Percentiles rank a stretch among this genome's conserved stretches.
Evolutionary conservation across 176 grass and related monocot species (phyloP).

Genomic region (Miscanthus lutarioriparius): DNA sequence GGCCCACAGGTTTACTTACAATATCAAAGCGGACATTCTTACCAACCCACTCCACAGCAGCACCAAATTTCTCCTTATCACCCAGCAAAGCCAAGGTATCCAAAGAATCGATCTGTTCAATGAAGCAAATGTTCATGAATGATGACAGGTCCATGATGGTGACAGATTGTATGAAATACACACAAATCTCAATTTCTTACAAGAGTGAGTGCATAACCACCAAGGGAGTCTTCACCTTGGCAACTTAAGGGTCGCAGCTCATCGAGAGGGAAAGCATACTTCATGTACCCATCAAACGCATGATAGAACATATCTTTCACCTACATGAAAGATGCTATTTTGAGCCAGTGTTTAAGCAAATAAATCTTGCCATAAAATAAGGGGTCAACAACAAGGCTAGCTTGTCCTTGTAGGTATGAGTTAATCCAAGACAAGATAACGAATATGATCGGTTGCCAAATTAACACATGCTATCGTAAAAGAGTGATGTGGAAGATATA

Average conservation of each 20-base stretch:
- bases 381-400: neutral
- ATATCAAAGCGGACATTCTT: slow-evolving; percentile 93
- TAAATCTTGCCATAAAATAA: neutral
- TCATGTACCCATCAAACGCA: slow-evolving; percentile 97
- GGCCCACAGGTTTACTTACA: slow-evolving; percentile 62
- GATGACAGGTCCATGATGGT: slow-evolving; percentile 19
- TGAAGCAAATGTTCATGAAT: slow-evolving; percentile 17
- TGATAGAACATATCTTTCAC: slow-evolving; percentile 99
- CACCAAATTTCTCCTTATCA: slow-evolving; percentile 74
- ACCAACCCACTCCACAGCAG: slow-evolving; percentile 85
- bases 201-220: slow-evolving; percentile 95
- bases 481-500: slow-evolving; percentile 1
- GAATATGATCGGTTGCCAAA: neutral
- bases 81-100: slow-evolving; percentile 91
- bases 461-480: slow-evolving; percentile 13
- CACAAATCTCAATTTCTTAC: slow-evolving; percentile 57
- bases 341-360: neutral
- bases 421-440: neutral
- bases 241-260: slow-evolving; percentile 90
- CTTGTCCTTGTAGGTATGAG: slow-evolving; percentile 6
- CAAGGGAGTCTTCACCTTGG: slow-evolving; percentile 93
- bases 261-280: slow-evolving; percentile 94
- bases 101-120: slow-evolving; percentile 86
- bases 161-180: slow-evolving; percentile 22
- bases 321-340: slow-evolving; percentile 44